phyloP scores from a whole-genome alignment of 1,284 basidiomycete species.

The Porogramme epimiltina region DNA sequence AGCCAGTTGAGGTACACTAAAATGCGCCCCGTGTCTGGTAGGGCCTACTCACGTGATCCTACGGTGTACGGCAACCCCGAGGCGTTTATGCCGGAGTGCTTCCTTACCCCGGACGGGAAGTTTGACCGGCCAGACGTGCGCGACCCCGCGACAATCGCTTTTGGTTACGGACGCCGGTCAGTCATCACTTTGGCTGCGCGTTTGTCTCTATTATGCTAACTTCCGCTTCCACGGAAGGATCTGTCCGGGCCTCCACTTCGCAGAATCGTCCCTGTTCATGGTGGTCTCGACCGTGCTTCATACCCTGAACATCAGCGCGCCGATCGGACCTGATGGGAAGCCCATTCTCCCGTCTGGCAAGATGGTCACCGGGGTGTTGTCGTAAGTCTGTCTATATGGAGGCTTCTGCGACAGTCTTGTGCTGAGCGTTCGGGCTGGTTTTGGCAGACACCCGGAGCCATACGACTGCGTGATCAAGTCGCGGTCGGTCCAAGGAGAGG shows the following conservation, averaged over 20 bases:
- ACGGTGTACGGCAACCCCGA: too few relatives aligned
- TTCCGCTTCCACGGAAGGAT: slow-evolving; percentile 12
- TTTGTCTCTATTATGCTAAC: too few relatives aligned
- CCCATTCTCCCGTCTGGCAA: background rate
- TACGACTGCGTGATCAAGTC: slow-evolving; percentile 20
- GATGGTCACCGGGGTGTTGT: slow-evolving; percentile 7
- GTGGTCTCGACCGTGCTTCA: slow-evolving; percentile 12
- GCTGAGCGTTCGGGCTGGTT: background rate
- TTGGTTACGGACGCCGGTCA: slow-evolving; percentile 32
- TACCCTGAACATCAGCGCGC: slow-evolving; percentile 1
- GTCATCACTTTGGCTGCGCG: too few relatives aligned
- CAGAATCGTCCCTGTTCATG: slow-evolving; percentile 20
- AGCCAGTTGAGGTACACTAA: too few relatives aligned
- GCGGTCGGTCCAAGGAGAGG: slow-evolving; percentile 5
- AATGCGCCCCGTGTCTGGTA: too few relatives aligned
- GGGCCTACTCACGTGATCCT: too few relatives aligned
- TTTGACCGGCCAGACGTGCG: slow-evolving; percentile 30
- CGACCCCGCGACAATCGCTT: slow-evolving; percentile 32
- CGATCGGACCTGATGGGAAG: background rate
- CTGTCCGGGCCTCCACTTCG: slow-evolving; percentile 26
- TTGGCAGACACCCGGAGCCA: slow-evolving; percentile 10
- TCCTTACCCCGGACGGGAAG: slow-evolving; percentile 28
- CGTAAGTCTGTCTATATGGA: background rate
- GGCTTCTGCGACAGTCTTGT: too few relatives aligned
- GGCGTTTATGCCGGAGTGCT: too few relatives aligned